Evolutionary conservation across 2,329 filamentous ascomycete species (phyloP), one percentile per base, ranked within the genome.

Genomic region (Penicillium palitans): DNA sequence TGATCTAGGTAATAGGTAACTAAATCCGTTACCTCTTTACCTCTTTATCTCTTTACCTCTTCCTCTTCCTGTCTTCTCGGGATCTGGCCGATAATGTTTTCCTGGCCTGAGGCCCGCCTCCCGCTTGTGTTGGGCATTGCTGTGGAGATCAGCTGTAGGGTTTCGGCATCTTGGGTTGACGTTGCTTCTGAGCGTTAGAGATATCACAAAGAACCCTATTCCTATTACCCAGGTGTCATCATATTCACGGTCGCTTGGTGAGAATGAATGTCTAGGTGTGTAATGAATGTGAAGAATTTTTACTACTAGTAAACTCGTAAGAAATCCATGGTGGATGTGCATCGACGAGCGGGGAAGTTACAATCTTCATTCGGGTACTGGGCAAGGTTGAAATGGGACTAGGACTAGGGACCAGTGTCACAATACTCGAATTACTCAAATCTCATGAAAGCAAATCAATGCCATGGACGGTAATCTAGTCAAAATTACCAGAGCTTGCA

Each of bases 401-500:
- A 10, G 10, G 25, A 7, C 15, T 17, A 24, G 8, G 3, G 19
- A 24, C 15, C 8, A 35, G 17, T 12, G 12, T 24, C 31, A 25
- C 9, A 37, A 48, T 25, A 25, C 9, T 25, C 15, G 3, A 12
- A 48, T n/a, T n/a, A 25, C 9, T n/a, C 29, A 25, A n/a, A 25
- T 13, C n/a, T 17, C 15, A 35, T 31, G 19, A 50, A 46, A 59
- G 25, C 9, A 21, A 41, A 17, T 41, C n/a, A 41, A 19, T 41
- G 37, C n/a, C 27, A 53, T 39, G 45, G 12, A 27, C 13, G 46
- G 33, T 29, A 47, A 24, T 41, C 27, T 40, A 45, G 9, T 21
- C 33, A 29, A 37, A 52, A 31, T 66, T 81, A 91, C 87, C 88
- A 90, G 57, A 91, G 74, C 74, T 90, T 84, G 71, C 88, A 91